These are phyloP conservation scores for Yamadazyma trypodendri DNA, from an alignment of 1,139 yeast species.

Conservation along the genomic window DNA sequence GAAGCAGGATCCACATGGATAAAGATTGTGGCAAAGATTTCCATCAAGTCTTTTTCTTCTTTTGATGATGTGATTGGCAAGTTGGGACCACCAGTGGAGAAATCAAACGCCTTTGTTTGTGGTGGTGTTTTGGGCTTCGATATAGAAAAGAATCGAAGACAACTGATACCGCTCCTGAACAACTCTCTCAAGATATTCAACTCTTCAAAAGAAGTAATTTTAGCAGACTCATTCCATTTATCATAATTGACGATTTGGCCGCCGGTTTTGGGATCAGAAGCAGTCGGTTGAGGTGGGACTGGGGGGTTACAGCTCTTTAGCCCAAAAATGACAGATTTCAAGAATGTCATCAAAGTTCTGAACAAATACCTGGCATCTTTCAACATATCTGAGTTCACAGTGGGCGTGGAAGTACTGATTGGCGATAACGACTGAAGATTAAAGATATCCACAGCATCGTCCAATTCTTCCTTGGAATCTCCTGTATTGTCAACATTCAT, in stretches of 20 bases:
- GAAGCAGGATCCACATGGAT: constrained; percentile 95
- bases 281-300: constrained; percentile 54
- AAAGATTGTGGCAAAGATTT: constrained; percentile 89
- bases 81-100: constrained; percentile 69
- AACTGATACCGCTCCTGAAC: constrained; percentile 82
- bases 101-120: constrained; percentile 58
- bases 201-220: constrained; percentile 81
- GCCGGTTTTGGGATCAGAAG: constrained; percentile 57
- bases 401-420: constrained; percentile 29
- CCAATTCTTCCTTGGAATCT: constrained; percentile 12
- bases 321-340: constrained; percentile 89
- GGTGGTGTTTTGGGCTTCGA: constrained; percentile 45
- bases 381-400: constrained; percentile 58
- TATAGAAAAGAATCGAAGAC: constrained; percentile 72
- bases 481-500: constrained; percentile 3
- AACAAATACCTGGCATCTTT: constrained; percentile 87
- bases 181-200: constrained; percentile 71
- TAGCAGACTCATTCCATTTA: constrained; percentile 85
- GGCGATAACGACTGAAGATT: constrained; percentile 43
- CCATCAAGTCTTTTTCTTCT: constrained; percentile 95
- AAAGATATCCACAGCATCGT: constrained; percentile 29
- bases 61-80: constrained; percentile 83
- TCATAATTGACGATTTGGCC: constrained; percentile 55
- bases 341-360: constrained; percentile 84
- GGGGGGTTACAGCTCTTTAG: constrained; percentile 89